Evolutionary conservation across 768 basidiomycete genomes (phyloP).

Genomic region (Russula brevipes): DNA sequence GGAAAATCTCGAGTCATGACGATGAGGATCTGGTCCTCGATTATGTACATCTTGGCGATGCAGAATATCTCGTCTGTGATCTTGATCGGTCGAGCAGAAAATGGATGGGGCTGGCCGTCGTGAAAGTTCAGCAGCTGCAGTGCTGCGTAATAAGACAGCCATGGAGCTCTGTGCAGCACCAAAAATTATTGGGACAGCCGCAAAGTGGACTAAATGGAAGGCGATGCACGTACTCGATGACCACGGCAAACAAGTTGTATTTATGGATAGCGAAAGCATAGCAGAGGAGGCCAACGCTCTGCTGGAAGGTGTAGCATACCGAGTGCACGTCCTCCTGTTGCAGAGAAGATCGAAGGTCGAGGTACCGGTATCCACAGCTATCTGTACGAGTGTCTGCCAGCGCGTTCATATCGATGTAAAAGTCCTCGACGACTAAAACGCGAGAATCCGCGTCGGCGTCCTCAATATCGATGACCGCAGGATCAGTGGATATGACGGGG

Average conservation of each 20-base stretch:
- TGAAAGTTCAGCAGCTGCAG: background rate
- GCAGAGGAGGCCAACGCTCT: background rate
- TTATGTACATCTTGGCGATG: background rate
- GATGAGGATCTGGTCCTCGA: background rate
- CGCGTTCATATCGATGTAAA: background rate
- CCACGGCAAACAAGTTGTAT: background rate
- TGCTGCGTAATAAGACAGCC: background rate
- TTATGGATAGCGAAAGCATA: background rate
- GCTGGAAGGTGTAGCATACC: background rate
- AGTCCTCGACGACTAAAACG: background rate
- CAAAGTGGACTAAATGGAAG: background rate
- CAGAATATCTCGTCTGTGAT: background rate
- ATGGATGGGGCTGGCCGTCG: background rate
- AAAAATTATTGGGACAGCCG: background rate
- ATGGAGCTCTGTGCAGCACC: background rate
- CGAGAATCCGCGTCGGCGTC: background rate
- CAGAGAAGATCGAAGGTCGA: background rate
- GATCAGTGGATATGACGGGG: background rate
- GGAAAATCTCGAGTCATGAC: background rate
- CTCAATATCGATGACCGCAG: background rate
- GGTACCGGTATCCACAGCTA: background rate
- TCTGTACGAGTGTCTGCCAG: background rate
- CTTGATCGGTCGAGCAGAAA: background rate
- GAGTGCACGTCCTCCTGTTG: background rate
- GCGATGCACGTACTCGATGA: background rate